phyloP scores from a whole-genome alignment of 495 filamentous ascomycete genomes.

The Annulohypoxylon maeteangense region DNA sequence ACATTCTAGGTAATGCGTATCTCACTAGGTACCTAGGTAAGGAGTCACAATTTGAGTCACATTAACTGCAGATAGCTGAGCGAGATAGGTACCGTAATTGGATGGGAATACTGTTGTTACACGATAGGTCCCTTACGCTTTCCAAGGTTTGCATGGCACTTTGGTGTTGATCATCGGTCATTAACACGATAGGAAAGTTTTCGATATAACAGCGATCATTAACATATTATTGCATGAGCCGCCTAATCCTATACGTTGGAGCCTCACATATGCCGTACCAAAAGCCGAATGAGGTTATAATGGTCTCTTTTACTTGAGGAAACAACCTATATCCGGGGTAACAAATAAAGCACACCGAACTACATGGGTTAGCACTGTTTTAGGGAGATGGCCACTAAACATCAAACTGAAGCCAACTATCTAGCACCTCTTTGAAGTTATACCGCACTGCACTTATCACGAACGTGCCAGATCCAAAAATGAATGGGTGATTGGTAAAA shows the following conservation, averaged over 20 bases:
- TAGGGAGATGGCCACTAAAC: not conserved
- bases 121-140: not conserved
- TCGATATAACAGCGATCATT: not conserved
- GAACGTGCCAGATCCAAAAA: not conserved
- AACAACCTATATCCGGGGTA: not conserved
- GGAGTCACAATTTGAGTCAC: too few relatives aligned
- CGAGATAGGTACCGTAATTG: too few relatives aligned
- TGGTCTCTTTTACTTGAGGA: not conserved
- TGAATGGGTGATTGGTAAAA: not conserved
- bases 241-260: not conserved
- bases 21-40: too few relatives aligned
- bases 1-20: not conserved
- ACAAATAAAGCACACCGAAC: not conserved
- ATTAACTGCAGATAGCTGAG: too few relatives aligned
- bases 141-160: not conserved
- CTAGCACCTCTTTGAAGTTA: not conserved
- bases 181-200: not conserved
- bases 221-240: not conserved
- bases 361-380: too few relatives aligned
- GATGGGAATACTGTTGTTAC: not conserved
- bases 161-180: not conserved
- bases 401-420: not conserved
- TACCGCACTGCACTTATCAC: not conserved
- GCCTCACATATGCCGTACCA: not conserved
- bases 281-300: too few relatives aligned